Evolutionary conservation across 345 rosid genomes (phyloP).

Genomic region (Syzygium oleosum): DNA sequence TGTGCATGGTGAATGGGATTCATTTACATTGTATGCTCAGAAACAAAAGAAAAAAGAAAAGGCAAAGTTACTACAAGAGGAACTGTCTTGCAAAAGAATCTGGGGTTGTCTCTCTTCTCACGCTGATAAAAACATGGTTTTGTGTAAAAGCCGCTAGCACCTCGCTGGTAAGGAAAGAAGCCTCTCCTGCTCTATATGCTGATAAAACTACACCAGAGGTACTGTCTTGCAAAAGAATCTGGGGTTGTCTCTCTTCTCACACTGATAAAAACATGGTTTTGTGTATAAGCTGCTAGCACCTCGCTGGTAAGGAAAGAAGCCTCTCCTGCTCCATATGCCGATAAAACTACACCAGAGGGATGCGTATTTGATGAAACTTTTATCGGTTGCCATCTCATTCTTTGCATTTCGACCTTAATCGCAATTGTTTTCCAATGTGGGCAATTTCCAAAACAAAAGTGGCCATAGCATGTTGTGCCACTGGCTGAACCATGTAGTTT

Average conservation of each 20-base stretch:
- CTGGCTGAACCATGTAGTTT: neutral
- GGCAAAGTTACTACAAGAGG: neutral
- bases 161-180: neutral
- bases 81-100: neutral
- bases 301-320: neutral
- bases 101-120: neutral
- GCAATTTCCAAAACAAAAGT: neutral
- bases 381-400: neutral
- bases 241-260: neutral
- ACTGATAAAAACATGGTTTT: neutral
- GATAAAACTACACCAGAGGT: neutral
- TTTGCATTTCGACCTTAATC: neutral
- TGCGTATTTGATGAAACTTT: neutral
- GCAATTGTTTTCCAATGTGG: neutral
- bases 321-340: neutral
- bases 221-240: neutral
- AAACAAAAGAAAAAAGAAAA: neutral
- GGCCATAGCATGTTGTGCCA: neutral
- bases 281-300: neutral
- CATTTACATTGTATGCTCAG: neutral
- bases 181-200: neutral
- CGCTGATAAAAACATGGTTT: neutral
- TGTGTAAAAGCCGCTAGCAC: neutral
- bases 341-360: neutral
- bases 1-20: neutral